Percentiles rank a stretch among this genome's conserved stretches.
Evolutionary conservation across 768 basidiomycete species (phyloP).

Genomic region (Boletus vermiculosoides): DNA sequence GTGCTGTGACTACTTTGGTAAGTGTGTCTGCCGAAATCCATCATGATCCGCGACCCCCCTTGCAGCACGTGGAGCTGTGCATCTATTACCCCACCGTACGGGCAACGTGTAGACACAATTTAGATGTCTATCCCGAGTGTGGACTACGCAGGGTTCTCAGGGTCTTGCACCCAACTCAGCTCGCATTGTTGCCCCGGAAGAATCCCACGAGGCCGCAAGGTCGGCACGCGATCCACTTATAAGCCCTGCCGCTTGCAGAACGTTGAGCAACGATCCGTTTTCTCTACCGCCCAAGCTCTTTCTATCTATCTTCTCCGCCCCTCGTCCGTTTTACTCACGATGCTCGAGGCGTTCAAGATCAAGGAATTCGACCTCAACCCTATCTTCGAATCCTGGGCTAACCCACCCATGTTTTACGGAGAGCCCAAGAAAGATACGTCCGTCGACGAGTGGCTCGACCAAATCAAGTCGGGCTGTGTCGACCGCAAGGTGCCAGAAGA

Average conservation of each 20-base stretch:
- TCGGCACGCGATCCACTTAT: slow-evolving; percentile 29
- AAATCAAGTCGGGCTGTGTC: slow-evolving; percentile 69
- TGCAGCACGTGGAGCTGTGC: slow-evolving; percentile 20
- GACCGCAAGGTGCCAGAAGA: slow-evolving; percentile 73
- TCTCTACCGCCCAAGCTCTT: slow-evolving; percentile 9
- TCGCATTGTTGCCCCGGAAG: slow-evolving; percentile 28
- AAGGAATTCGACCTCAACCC: slow-evolving; percentile 76
- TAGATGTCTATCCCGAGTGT: slow-evolving; percentile 1
- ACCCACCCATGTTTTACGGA: slow-evolving; percentile 66
- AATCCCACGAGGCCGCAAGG: slow-evolving; percentile 24
- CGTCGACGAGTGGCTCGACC: slow-evolving; percentile 71
- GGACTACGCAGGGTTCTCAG: slow-evolving; percentile 16
- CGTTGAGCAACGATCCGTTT: slow-evolving; percentile 17
- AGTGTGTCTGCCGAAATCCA: slow-evolving; percentile 1
- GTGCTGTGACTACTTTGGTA: slow-evolving; percentile 3
- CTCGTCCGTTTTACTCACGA: slow-evolving; percentile 18
- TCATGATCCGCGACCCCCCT: slow-evolving; percentile 5
- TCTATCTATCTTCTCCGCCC: neutral
- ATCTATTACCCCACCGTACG: slow-evolving; percentile 1
- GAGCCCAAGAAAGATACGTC: slow-evolving; percentile 66
- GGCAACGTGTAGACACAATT: slow-evolving; percentile 17
- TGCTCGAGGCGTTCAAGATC: slow-evolving; percentile 78
- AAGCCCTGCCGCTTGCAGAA: slow-evolving; percentile 19
- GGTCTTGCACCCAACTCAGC: slow-evolving; percentile 13
- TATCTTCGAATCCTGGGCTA: slow-evolving; percentile 60